Evolutionary conservation across 1,139 yeast species (phyloP).

Genomic region (Nakaseomyces bracarensis): DNA sequence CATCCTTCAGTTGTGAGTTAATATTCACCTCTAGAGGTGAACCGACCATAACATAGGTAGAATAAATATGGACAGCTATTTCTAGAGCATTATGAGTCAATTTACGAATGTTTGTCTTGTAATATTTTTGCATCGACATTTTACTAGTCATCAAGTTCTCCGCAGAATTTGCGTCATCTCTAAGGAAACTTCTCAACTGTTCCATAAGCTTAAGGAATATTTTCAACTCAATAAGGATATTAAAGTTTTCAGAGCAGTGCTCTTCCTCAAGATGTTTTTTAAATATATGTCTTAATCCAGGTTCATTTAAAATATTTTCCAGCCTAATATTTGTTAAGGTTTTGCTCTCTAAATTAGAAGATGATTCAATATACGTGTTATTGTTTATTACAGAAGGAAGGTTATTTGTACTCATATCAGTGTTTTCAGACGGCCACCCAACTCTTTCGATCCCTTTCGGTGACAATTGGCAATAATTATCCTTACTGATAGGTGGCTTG

Average conservation of each 20-base stretch:
- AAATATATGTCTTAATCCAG: constrained; percentile 69
- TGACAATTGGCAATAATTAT: background rate
- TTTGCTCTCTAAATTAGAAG: too few species aligned
- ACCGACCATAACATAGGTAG: constrained; percentile 58
- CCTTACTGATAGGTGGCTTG: background rate
- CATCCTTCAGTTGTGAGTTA: constrained; percentile 46
- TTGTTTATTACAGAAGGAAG: too few species aligned
- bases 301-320: constrained; percentile 53
- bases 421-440: background rate
- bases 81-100: constrained; percentile 37
- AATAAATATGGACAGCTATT: constrained; percentile 53
- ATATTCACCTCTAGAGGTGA: constrained; percentile 70
- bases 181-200: too few species aligned
- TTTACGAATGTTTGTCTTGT: background rate
- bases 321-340: too few species aligned
- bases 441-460: too few species aligned
- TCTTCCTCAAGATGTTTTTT: constrained; percentile 53
- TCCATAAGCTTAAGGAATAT: constrained; percentile 37
- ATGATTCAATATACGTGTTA: too few species aligned
- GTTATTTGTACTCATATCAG: background rate
- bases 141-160: constrained; percentile 31
- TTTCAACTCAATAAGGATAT: constrained; percentile 55
- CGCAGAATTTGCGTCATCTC: too few species aligned
- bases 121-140: constrained; percentile 18
- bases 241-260: constrained; percentile 67